A percentile compares a stretch with the other conserved stretches of the same genome.
Conservation (phyloP, 1,284 basidiomycete genomes). For the Marasmius fiardii region DNA sequence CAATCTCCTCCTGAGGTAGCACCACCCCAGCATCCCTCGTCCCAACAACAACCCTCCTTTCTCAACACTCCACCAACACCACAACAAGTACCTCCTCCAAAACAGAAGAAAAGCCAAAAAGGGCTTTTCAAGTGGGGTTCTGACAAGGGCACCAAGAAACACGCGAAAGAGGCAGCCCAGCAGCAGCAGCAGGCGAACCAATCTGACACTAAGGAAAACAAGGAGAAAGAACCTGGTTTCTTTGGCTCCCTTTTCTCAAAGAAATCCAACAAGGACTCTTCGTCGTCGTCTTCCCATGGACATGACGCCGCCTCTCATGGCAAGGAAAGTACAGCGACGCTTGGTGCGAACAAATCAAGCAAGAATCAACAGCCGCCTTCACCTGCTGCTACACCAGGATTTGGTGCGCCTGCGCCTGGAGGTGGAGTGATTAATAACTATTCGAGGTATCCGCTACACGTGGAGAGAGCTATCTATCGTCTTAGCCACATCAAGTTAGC, state of each 20-base stretch:
- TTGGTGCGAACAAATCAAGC: conserved; percentile 79
- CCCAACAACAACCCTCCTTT: conserved; percentile 1
- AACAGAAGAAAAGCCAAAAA: conserved; percentile 79
- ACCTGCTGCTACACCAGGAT: neutral
- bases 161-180: conserved; percentile 39
- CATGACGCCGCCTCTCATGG: conserved; percentile 61
- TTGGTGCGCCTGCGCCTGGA: conserved; percentile 45
- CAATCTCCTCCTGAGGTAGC: neutral
- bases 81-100: conserved; percentile 33
- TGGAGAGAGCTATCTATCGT: conserved; percentile 96
- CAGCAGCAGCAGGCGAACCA: neutral
- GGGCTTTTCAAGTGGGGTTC: conserved; percentile 71
- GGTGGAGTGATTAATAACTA: conserved; percentile 48
- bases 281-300: conserved; percentile 43
- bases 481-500: conserved; percentile 98
- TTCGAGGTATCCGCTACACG: conserved; percentile 92
- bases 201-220: conserved; percentile 27
- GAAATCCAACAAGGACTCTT: conserved; percentile 73
- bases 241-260: conserved; percentile 86
- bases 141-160: conserved; percentile 58
- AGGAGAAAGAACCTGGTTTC: conserved; percentile 75
- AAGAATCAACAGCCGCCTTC: conserved; percentile 55
- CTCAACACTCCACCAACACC: conserved; percentile 22
- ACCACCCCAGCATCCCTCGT: neutral
- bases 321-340: conserved; percentile 77